A percentile compares a stretch with the other conserved stretches of the same genome.
These are phyloP conservation scores for Tylopilus sp. DNA, from an alignment of 1,284 basidiomycete genomes.

Conservation along the genomic window DNA sequence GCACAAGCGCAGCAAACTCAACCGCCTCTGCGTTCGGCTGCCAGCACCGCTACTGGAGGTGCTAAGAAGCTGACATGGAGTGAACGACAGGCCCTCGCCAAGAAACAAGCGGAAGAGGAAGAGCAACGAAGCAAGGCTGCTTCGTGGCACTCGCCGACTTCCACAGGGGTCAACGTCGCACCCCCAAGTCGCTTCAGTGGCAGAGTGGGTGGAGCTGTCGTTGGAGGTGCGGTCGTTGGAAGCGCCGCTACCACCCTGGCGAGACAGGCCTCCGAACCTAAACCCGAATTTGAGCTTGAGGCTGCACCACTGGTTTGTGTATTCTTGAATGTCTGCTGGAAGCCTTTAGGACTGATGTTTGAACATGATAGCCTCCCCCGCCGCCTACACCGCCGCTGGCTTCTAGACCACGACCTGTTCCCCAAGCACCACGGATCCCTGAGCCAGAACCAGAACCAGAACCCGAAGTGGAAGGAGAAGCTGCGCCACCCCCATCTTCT, in stretches of 20 bases:
- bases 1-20: slow-evolving; percentile 27
- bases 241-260: slow-evolving; percentile 23
- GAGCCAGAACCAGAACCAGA: slow-evolving; percentile 45
- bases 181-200: slow-evolving; percentile 39
- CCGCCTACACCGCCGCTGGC: slow-evolving; percentile 35
- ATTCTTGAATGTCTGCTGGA: not conserved
- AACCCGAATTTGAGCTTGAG: slow-evolving; percentile 36
- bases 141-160: slow-evolving; percentile 38
- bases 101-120: slow-evolving; percentile 81
- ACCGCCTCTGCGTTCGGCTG: slow-evolving; percentile 19
- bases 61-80: slow-evolving; percentile 86
- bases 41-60: slow-evolving; percentile 31
- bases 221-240: slow-evolving; percentile 26
- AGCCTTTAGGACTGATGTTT: slow-evolving; percentile 2
- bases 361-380: slow-evolving; percentile 26
- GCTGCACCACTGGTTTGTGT: slow-evolving; percentile 32
- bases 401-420: slow-evolving; percentile 25
- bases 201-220: slow-evolving; percentile 35
- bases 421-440: slow-evolving; percentile 33
- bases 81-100: slow-evolving; percentile 82
- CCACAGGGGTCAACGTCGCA: slow-evolving; percentile 30
- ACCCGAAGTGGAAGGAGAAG: slow-evolving; percentile 21
- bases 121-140: slow-evolving; percentile 66
- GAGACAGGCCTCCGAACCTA: slow-evolving; percentile 30
- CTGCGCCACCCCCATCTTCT: slow-evolving; percentile 1